Base-by-base conservation (phyloP, 306 rosid species). In the Aeschynomene evenia region DNA sequence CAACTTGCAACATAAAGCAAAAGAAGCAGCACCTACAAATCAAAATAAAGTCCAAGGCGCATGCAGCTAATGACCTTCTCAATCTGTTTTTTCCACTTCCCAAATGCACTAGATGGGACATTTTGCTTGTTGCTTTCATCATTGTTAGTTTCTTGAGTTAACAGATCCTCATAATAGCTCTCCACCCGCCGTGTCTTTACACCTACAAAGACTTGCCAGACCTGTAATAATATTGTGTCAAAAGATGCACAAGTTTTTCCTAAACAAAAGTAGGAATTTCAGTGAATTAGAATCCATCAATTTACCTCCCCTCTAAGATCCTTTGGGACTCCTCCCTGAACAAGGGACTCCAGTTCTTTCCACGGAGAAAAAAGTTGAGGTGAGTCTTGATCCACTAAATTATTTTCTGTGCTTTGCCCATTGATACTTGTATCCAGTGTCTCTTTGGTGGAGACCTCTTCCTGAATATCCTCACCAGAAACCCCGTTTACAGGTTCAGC, bases 1-100 rank as follows among this genome's bases (percentile, higher is more conserved):
- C 86, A 64, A 66, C 66, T 68, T 80, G 63, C 75, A 83, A 83
- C 56, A 53, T 71, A 76, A 80, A 85, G 89, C 74, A 82, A 80
- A 94, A 86, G 94, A 83, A 78, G 85, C 66, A 84, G 88, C 96
- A 87, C 97, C 92, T 85, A 85, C 92, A 78, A 90, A 90, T 82
- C 82, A 81, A 89, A 93, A 85, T 68, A 87, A 89, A 89, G 85
- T 85, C 90, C 94, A 89, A 82, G 91, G 85, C 81, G 83, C 91
- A 84, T 89, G 89, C 96, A 89, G 85, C 92, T 84, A 93, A 79
- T 84, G 94, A 91, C 98, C 98, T 94, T 94, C 98, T 94, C 98
- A 88, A 94, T 94, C 91, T 94, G 97, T 85, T 85, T 88, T 87
- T 80, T 94, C 92, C 97, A 88, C 84, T 94, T 88, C 76, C 81